Base-by-base conservation (phyloP, 2,329 filamentous ascomycete species). In the Stylonectria norvegica region DNA sequence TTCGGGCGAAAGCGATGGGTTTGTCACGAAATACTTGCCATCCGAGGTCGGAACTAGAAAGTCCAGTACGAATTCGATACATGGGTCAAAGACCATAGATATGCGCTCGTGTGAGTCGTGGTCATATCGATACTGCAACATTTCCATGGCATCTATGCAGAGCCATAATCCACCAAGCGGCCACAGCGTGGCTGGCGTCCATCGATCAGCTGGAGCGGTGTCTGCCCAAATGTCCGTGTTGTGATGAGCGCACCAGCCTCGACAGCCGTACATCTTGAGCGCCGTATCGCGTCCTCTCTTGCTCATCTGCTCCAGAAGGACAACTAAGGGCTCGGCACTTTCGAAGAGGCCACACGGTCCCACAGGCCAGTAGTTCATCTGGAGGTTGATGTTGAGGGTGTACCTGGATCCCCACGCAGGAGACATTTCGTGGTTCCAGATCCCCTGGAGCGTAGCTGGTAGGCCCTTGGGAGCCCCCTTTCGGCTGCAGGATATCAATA, bases 281-380 rank as follows among this genome's bases (percentile, higher is more conserved):
- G 63, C 65, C 2, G 64, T 61, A 5, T 57, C 55, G 5, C 55
- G 50, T 1, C 51, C 73, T 7, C 42, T 46, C 18, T 49, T 38
- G 0, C 48, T 48, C 47, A 60, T 51, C 4, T 42, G 34, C 12
- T 58, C 48, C 52, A 43, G 18, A 27, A 43, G 45, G 48, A 46
- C 65, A 22, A 73, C 68, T 0, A 76, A 40, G 0, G 71, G 68
- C 2, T 58, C 38, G 14, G 70, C 63, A 3, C 61, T 66, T 29
- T 72, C 68, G 1, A 66, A 45, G 0, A 68, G 47, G 4, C 60
- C 62, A 4, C 58, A 60, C 3, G 55, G 40, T 5, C 58, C 53
- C 2, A 56, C 57, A 1, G 59, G 60, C 72, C 71, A 76, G 49
- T 76, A 76, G 46, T 75, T 75, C 73, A 76, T 76, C 50, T 76